Conservation (phyloP, 768 basidiomycete species). For the Agaricus blazei region DNA sequence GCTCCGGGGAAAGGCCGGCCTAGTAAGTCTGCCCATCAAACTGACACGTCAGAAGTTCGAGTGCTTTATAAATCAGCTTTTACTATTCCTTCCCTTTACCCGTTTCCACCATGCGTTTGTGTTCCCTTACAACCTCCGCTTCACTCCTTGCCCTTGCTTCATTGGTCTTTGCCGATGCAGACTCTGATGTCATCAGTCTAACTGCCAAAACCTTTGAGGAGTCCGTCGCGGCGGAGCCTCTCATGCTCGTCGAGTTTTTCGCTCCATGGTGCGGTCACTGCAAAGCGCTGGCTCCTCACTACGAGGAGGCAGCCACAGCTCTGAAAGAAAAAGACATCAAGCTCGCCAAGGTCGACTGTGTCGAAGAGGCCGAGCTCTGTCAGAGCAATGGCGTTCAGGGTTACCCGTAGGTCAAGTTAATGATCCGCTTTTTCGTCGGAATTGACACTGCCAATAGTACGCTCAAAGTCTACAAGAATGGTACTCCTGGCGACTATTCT, state of each 20-base stretch:
- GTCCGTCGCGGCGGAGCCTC: slow-evolving; percentile 55
- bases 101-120: slow-evolving; percentile 58
- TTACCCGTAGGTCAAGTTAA: slow-evolving; percentile 69
- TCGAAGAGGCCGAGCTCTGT: slow-evolving; percentile 90
- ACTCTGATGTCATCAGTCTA: slow-evolving; percentile 81
- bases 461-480: slow-evolving; percentile 88
- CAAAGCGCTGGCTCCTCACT: slow-evolving; percentile 91
- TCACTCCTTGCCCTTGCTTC: slow-evolving; percentile 49
- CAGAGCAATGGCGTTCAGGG: slow-evolving; percentile 83
- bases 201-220: slow-evolving; percentile 65
- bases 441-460: slow-evolving; percentile 44
- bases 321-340: slow-evolving; percentile 89
- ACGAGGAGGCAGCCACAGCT: slow-evolving; percentile 88
- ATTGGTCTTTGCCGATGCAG: slow-evolving; percentile 47
- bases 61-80: slow-evolving; percentile 12
- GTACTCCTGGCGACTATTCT: slow-evolving; percentile 71
- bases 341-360: slow-evolving; percentile 96
- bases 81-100: slow-evolving; percentile 17
- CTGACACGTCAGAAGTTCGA: slow-evolving; percentile 47
- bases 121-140: slow-evolving; percentile 45
- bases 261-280: slow-evolving; percentile 96
- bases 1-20: slow-evolving; percentile 1
- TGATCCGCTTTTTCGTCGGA: not conserved
- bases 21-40: slow-evolving; percentile 7
- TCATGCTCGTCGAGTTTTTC: slow-evolving; percentile 94